Percentiles rank a stretch among this genome's conserved stretches.
These are phyloP conservation scores for Talaromyces ruber DNA, from an alignment of 495 filamentous ascomycete genomes.

Conservation along the genomic window DNA sequence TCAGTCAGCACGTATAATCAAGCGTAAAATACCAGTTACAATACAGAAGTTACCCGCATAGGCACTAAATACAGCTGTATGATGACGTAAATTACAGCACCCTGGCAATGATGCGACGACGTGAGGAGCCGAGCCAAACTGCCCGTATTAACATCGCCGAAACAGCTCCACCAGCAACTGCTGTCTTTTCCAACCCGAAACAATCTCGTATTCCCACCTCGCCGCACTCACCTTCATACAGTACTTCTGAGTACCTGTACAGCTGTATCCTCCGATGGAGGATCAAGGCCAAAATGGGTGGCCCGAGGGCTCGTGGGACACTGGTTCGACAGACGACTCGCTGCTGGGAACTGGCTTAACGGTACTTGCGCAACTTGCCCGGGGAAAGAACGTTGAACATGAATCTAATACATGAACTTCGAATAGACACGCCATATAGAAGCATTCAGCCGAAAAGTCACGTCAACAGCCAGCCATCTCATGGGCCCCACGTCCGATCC, in stretches of 20 bases:
- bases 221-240: background rate
- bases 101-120: background rate
- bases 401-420: background rate
- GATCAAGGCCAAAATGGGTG: slow-evolving; percentile 38
- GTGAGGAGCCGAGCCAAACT: background rate
- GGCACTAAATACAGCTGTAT: background rate
- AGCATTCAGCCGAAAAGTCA: slow-evolving; percentile 90
- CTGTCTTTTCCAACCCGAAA: background rate
- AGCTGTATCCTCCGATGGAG: slow-evolving; percentile 24
- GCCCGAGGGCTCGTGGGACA: slow-evolving; percentile 37
- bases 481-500: slow-evolving; percentile 63
- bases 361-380: slow-evolving; percentile 21
- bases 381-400: slow-evolving; percentile 7
- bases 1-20: background rate
- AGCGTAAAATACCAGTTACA: background rate
- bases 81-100: background rate
- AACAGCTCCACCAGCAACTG: background rate
- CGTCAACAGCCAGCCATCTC: slow-evolving; percentile 83
- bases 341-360: slow-evolving; percentile 45
- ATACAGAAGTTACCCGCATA: background rate
- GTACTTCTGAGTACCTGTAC: background rate
- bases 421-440: slow-evolving; percentile 77
- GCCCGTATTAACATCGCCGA: background rate
- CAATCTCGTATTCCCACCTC: background rate
- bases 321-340: slow-evolving; percentile 38